Evolutionary conservation across 176 grass and related monocot genomes (phyloP), one percentile per base, ranked within the genome.

Genomic region (Triticum turgidum): DNA sequence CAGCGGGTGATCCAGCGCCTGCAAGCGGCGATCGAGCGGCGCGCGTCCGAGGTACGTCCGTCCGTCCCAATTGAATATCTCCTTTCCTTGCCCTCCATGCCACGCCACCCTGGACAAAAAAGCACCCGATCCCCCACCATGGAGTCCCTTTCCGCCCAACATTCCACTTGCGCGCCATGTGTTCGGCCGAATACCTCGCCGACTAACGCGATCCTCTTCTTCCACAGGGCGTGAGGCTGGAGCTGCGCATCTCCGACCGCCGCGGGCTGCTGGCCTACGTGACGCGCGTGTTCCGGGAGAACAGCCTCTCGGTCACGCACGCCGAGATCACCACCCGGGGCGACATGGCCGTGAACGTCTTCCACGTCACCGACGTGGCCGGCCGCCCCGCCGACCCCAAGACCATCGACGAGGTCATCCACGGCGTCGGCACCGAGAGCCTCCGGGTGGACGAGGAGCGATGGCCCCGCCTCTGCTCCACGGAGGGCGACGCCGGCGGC

Each of bases 231-330:
- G 72, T 96, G 81, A 86, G 80, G 86, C 92, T 98, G 61, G 92
- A 95, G 86, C 83, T 98, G 83, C 84, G 90, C 86, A 92, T 86
- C 35, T 35, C 74, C 22, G 93, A 98, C 73, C 92, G 90, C 13
- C 79, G 82, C 30, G 94, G 96, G 11, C 89, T 98, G 84, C 96
- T 98, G 21, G 94, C 96, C 18, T 82, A 98, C 42, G 96, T 98
- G 49, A 98, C 96, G 20, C 92, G 93, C 2, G 89, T 89, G 39
- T 98, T 98, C 91, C 69, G 92, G 34, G 93, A 96, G 92, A 94
- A 96, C 61, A 86, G 96, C 67, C 94, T 98, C 84, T 93, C 91
- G 5, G 93, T 98, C 14, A 92, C 86, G 38, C 89, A 88, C 66
- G 93, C 94, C 14, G 96, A 98, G 84, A 93, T 98, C 75, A 84